Base-by-base conservation (phyloP, 805 yeast genomes). In the Sungouiella thailandica region DNA sequence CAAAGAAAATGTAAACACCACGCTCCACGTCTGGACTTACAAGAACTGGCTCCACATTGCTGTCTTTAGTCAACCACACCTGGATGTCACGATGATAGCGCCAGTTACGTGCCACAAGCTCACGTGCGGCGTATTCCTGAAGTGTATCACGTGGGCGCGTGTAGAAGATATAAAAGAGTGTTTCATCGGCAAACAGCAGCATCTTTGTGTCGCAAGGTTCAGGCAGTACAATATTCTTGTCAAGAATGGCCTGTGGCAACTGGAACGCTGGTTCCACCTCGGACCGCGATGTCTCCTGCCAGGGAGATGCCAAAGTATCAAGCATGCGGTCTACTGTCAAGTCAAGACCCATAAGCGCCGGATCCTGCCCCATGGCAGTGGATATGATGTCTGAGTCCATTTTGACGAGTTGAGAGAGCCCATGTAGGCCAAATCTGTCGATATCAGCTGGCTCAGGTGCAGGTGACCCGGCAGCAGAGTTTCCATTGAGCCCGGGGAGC, bases 11-110 rank as follows among this genome's bases (percentile, higher is more conserved):
- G 55, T 93, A 93, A 7, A 88, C 79, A 1, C 98, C 97, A 41
- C 90, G 75, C 61, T 93, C 98, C 35, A 89, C 86, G 37, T 84
- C 90, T 23, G 81, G 82, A 22, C 83, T 76, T 14, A 67, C 62
- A 39, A 87, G 85, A 11, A 85, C 75, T 1, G 97, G 96, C 57
- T 90, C 97, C 41, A 80, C 79, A 49, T 78, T 76, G 18, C 95
- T 84, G 51, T 88, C 96, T 58, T 93, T 93, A 9, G 98, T 93
- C 39, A 93, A 65, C 98, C 98, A 93, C 32, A 93, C 88, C 63
- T 89, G 94, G 36, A 93, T 73, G 41, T 87, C 95, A 62, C 88
- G 90, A 62, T 93, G 98, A 53, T 85, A 93, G 46, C 97, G 75
- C 99, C 99, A 93, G 61, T 90, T 93, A 49, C 98, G 73, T 42